These are phyloP conservation scores for Nemania sp. DNA, from an alignment of 2,329 filamentous ascomycete species.

Conservation along the genomic window DNA sequence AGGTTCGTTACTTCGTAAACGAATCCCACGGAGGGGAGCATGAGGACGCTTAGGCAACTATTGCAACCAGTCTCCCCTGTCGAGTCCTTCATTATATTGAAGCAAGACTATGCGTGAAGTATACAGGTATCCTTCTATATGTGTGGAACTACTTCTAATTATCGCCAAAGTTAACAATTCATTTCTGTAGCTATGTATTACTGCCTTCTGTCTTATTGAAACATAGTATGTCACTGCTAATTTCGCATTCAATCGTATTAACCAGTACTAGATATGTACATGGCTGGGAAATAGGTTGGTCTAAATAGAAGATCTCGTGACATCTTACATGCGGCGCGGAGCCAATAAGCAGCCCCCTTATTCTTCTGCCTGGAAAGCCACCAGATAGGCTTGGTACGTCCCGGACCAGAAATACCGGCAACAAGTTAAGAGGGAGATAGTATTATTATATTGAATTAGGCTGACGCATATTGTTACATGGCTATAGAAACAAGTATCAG, in stretches of 20 bases:
- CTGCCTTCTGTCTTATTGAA: neutral
- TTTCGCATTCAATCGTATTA: conserved; percentile 13
- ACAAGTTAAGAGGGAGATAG: neutral
- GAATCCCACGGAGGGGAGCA: neutral
- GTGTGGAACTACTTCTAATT: too few species aligned
- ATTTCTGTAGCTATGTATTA: neutral
- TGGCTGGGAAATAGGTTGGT: too few species aligned
- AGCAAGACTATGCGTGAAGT: too few species aligned
- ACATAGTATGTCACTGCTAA: neutral
- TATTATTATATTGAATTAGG: neutral
- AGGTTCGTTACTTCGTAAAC: neutral
- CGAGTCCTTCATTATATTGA: neutral
- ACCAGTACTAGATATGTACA: neutral
- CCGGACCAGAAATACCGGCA: neutral
- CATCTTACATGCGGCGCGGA: conserved; percentile 7
- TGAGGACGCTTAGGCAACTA: neutral
- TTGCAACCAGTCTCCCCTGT: neutral
- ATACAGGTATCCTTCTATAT: too few species aligned
- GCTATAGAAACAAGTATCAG: conserved; percentile 4
- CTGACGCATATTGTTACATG: neutral
- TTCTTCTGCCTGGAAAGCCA: conserved; percentile 51
- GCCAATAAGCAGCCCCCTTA: conserved; percentile 49
- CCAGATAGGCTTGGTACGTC: conserved; percentile 3
- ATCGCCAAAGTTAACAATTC: neutral
- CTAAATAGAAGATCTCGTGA: neutral